Base-by-base conservation (phyloP, 495 filamentous ascomycete species). In the Rhypophila decipiens region DNA sequence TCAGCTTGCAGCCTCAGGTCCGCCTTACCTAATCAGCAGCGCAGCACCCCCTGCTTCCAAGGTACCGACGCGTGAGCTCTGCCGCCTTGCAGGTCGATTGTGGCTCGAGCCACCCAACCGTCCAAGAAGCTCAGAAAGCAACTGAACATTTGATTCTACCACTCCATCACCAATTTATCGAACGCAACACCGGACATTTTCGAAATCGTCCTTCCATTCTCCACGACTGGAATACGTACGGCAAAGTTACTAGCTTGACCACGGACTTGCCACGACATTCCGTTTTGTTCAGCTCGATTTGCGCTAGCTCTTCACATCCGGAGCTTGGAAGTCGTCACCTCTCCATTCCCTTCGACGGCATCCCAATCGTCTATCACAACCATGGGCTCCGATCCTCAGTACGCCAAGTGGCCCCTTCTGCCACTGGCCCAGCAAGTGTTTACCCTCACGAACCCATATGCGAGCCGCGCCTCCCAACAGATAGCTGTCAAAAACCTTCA, bases 321-420 rank as follows among this genome's bases (percentile, higher is more conserved):
- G n/a, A n/a, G n/a, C n/a, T n/a, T n/a, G n/a, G n/a, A n/a, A n/a
- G n/a, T n/a, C n/a, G n/a, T n/a, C n/a, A 39, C 18, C 36, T 45
- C 31, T 33, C 24, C 27, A 33, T 24, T 31, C 24, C 42, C 33
- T 44, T 15, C 44, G 21, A 34, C 38, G 15, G 29, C 19, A 19
- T 19, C 24, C 42, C 31, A 22, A 38, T 38, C 39, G 47, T 42
- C 38, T 24, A 50, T 43, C 27, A 37, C 47, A 52, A 46, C 24
- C 45, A 98, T 98, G 93, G 93, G 90, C 58, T 88, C 88, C 60
- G 93, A 98, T 75, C 90, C 90, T 45, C 93, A 95, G 67, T 97
- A 93, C 74, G 85, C 88, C 58, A 90, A 90, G 68, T 97, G 90
- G 70, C 93, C 93, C 44, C 75, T 93, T 63, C 86, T 98, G 62